These are phyloP conservation scores for Xylariaceae sp. DNA, from an alignment of 2,329 filamentous ascomycete genomes.

Conservation along the genomic window DNA sequence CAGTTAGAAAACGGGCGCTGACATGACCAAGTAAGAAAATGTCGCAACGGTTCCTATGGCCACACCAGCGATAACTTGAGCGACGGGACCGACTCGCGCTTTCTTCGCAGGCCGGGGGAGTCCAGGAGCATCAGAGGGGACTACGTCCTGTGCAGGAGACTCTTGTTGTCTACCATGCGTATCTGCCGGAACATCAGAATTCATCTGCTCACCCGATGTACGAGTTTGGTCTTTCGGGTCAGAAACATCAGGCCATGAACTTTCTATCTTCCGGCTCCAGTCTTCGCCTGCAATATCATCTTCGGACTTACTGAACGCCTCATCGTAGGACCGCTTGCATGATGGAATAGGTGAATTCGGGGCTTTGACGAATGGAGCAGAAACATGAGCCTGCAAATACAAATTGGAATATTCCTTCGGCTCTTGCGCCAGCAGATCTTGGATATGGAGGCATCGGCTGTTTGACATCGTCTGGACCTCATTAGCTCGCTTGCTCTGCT, in stretches of 20 bases:
- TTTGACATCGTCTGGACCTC: slow-evolving; percentile 9
- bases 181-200: background rate
- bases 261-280: background rate
- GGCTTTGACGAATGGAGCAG: background rate
- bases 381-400: background rate
- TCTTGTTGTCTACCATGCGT: background rate
- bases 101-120: slow-evolving; percentile 27
- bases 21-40: slow-evolving; percentile 29
- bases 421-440: slow-evolving; percentile 29
- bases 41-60: slow-evolving; percentile 30
- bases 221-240: background rate
- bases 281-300: background rate
- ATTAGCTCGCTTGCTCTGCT: slow-evolving; percentile 28
- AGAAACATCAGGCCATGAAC: background rate
- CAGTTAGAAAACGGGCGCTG: slow-evolving; percentile 24
- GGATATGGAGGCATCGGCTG: slow-evolving; percentile 26
- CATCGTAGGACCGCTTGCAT: slow-evolving; percentile 28
- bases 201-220: background rate
- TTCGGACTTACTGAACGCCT: slow-evolving; percentile 19
- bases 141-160: background rate
- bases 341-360: background rate
- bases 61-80: slow-evolving; percentile 30
- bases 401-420: slow-evolving; percentile 11
- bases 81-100: slow-evolving; percentile 22
- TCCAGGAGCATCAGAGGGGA: slow-evolving; percentile 1